Evolutionary conservation across 192 early-diverging fungal genomes (phyloP), one percentile per base, ranked within the genome.

Genomic region (Pilaira anomala): DNA sequence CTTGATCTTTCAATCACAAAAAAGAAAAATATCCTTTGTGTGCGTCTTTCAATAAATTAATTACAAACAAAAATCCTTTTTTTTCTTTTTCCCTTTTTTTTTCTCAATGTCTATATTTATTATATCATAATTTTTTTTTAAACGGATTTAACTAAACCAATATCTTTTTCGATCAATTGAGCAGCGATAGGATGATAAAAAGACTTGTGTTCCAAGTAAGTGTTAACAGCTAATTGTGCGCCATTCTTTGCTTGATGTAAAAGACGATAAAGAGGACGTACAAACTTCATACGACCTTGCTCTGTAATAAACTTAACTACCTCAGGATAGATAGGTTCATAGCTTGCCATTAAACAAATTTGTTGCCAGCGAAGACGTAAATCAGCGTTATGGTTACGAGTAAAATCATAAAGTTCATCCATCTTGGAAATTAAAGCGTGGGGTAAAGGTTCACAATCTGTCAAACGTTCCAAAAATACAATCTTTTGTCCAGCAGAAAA

Each of bases 181-280:
- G 88, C 84, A 26, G 90, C 91, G 68, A 99, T 99, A 9, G 97
- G 97, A 56, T 99, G 97, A 70, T 98, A 99, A 66, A 93, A 93
- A 0, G 72, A 72, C 45, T 81, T 83, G 71, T 93, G 71, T 60
- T 90, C 71, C 72, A 78, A 30, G 72, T 95, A 98, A 7, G 93
- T 93, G 66, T 84, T 68, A 62, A 77, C 78, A 14, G 97, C 95
- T 40, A 97, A 63, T 19, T 85, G 76, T 24, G 74, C 69, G 2
- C 92, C 92, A 60, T 92, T 88, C 24, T 86, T 81, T 54, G 83
- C 81, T 45, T 80, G 73, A 67, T 86, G 79, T 18, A 92, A 71
- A 49, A 83, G 69, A 57, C 91, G 82, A 68, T 91, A 96, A 19
- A 98, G 76, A 26, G 93, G 93, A 13, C 92, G 76, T 3, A 90